These are phyloP conservation scores for Stagonosporopsis rhizophila DNA, from an alignment of 2,329 filamentous ascomycete genomes.

Conservation along the genomic window DNA sequence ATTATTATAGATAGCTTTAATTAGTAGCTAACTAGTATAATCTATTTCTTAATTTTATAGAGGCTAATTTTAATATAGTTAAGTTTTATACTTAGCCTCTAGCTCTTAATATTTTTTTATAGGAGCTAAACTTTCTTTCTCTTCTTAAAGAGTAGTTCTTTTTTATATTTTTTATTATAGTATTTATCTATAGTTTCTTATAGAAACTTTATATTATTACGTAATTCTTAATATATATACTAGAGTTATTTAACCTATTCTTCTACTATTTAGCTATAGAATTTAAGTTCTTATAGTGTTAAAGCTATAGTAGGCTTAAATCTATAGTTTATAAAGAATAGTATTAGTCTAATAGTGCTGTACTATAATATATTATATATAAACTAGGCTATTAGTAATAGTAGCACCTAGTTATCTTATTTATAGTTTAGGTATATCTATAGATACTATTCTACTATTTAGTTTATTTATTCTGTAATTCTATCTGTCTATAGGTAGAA, in stretches of 20 bases:
- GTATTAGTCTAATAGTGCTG: neutral
- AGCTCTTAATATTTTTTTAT: constrained; percentile 14
- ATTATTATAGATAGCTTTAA: neutral
- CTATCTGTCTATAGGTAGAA: neutral
- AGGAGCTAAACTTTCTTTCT: constrained; percentile 13
- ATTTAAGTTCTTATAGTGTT: neutral
- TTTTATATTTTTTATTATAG: constrained; percentile 15
- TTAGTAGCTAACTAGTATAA: neutral
- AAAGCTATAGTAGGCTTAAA: neutral
- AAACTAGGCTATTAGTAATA: neutral
- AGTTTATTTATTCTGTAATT: neutral
- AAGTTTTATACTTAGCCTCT: constrained; percentile 1
- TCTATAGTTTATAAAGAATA: neutral
- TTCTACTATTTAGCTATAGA: neutral
- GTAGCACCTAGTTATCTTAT: neutral
- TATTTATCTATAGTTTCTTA: constrained; percentile 7
- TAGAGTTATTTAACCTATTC: neutral
- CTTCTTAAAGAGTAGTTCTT: neutral
- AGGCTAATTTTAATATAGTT: neutral
- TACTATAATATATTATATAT: neutral
- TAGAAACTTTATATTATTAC: neutral
- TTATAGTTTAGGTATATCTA: neutral
- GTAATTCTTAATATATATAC: neutral
- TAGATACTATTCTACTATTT: neutral
- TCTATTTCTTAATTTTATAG: neutral